A percentile compares a stretch with the other conserved stretches of the same genome.
Evolutionary conservation across 2,329 filamentous ascomycete species (phyloP).

Genomic region (Cladosporium sp.): DNA sequence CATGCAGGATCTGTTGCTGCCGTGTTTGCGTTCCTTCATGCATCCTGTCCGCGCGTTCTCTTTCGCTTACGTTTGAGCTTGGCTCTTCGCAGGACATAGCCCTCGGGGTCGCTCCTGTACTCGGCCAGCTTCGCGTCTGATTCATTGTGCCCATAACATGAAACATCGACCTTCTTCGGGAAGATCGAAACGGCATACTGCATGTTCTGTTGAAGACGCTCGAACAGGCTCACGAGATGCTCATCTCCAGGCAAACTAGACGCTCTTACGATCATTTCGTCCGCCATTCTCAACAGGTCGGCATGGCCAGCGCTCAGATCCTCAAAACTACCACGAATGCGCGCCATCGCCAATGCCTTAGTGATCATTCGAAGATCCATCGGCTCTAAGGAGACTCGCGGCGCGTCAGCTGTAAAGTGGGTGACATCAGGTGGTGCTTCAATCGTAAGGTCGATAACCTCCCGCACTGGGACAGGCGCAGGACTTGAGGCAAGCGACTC

Average conservation of each 20-base stretch:
- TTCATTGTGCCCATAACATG: conserved; percentile 8
- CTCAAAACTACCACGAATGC: not conserved
- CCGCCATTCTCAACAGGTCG: not conserved
- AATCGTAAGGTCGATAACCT: not conserved
- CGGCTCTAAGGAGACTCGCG: not conserved
- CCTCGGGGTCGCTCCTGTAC: not conserved
- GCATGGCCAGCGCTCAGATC: not conserved
- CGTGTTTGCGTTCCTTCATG: not conserved
- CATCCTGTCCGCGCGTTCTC: not conserved
- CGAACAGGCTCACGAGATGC: not conserved
- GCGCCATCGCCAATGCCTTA: not conserved
- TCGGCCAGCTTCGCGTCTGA: not conserved
- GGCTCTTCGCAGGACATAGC: not conserved
- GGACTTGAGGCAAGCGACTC: not conserved
- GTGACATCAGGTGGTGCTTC: not conserved
- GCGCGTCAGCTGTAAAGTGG: not conserved
- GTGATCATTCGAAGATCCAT: not conserved
- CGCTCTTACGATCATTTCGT: not conserved
- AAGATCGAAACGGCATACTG: not conserved
- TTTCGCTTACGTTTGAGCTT: not conserved
- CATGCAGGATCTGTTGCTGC: not conserved
- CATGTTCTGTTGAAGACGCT: not conserved
- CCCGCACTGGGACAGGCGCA: too few relatives aligned
- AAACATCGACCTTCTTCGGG: not conserved
- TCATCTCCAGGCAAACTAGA: not conserved